Evolutionary conservation across 2,329 filamentous ascomycete species (phyloP).

Genomic region (Fusarium sp.): DNA sequence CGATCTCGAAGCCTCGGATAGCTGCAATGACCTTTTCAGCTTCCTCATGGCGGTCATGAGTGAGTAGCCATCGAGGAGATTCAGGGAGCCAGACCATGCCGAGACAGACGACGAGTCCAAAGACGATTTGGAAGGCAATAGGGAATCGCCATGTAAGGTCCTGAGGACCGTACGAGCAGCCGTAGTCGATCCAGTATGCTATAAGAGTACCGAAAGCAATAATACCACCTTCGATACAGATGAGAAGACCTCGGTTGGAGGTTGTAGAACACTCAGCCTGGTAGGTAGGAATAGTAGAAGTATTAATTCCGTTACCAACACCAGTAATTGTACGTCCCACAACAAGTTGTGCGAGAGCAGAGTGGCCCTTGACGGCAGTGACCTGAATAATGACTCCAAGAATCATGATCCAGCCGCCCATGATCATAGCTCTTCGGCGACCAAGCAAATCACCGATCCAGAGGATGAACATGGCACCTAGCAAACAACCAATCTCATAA

Average conservation of each 20-base stretch:
- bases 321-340: conserved; percentile 64
- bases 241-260: conserved; percentile 64
- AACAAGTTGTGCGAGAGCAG: conserved; percentile 61
- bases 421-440: conserved; percentile 66
- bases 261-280: conserved; percentile 66
- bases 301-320: conserved; percentile 63
- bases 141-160: conserved; percentile 67
- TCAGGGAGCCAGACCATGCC: conserved; percentile 61
- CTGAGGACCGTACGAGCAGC: conserved; percentile 56
- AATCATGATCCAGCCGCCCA: conserved; percentile 68
- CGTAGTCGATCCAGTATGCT: conserved; percentile 59
- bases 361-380: conserved; percentile 53
- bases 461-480: conserved; percentile 63
- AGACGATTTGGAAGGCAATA: conserved; percentile 57
- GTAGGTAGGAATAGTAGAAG: conserved; percentile 66
- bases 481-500: conserved; percentile 66
- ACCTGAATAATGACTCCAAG: conserved; percentile 71
- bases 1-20: conserved; percentile 55
- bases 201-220: conserved; percentile 57
- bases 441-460: conserved; percentile 65
- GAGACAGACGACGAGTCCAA: conserved; percentile 57
- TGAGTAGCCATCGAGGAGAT: conserved; percentile 59
- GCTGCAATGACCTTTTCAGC: conserved; percentile 49
- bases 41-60: conserved; percentile 62
- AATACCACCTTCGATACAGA: conserved; percentile 61